These are phyloP conservation scores for Pleurostoma richardsiae DNA, from an alignment of 2,329 filamentous ascomycete species.

Conservation along the genomic window DNA sequence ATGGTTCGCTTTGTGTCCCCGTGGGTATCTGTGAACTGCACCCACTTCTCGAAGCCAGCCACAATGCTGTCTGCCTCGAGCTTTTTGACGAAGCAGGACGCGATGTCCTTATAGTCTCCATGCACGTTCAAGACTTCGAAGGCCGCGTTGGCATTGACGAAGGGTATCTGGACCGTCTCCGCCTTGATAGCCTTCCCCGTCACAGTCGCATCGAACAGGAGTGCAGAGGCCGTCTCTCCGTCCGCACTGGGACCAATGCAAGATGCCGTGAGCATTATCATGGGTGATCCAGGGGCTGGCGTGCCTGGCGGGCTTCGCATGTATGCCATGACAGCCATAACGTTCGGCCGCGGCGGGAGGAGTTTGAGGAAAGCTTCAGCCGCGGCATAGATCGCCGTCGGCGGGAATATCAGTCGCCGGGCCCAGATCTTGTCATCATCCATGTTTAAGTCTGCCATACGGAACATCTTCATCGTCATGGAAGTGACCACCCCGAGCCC, in stretches of 20 bases:
- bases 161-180: constrained; percentile 13
- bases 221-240: constrained; percentile 14
- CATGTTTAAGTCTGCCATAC: constrained; percentile 18
- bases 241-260: constrained; percentile 13
- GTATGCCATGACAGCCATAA: constrained; percentile 16
- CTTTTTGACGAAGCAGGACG: constrained; percentile 13
- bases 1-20: constrained; percentile 10
- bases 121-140: constrained; percentile 16
- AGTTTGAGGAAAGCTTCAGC: constrained; percentile 15
- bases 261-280: constrained; percentile 16
- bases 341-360: constrained; percentile 5
- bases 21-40: constrained; percentile 11
- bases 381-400: constrained; percentile 12
- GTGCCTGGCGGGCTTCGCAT: constrained; percentile 20
- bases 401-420: constrained; percentile 21
- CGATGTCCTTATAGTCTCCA: constrained; percentile 22
- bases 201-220: constrained; percentile 11
- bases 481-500: constrained; percentile 25
- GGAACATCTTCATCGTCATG: constrained; percentile 16
- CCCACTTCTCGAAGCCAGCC: constrained; percentile 15
- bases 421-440: constrained; percentile 23
- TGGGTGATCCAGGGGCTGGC: constrained; percentile 19
- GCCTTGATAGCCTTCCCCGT: constrained; percentile 13
- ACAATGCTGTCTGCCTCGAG: constrained; percentile 11
- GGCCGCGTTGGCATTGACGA: constrained; percentile 15